phyloP scores from a whole-genome alignment of 2,329 filamentous ascomycete genomes.

The Verruconis gallopava region DNA sequence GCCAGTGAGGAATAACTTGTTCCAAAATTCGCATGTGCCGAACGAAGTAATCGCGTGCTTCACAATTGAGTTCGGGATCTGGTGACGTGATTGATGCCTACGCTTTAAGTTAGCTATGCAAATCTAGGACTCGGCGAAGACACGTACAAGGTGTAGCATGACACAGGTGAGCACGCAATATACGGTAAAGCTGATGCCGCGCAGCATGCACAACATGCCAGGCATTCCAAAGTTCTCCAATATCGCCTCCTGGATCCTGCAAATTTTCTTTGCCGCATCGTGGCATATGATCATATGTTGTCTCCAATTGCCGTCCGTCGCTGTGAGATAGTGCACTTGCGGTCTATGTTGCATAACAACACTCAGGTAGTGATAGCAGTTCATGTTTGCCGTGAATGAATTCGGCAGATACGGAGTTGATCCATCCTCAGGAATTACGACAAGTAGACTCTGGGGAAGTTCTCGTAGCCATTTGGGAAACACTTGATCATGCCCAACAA shows the following conservation, averaged over 20 bases:
- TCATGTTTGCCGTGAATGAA: conserved; percentile 78
- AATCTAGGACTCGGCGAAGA: neutral
- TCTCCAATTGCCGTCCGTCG: conserved; percentile 73
- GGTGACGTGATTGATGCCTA: conserved; percentile 88
- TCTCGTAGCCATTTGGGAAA: conserved; percentile 64
- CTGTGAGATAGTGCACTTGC: conserved; percentile 61
- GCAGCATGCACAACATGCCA: conserved; percentile 80
- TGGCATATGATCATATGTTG: conserved; percentile 80
- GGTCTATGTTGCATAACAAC: conserved; percentile 81
- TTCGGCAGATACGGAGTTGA: conserved; percentile 74
- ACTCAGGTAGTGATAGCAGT: conserved; percentile 76
- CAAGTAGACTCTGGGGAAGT: conserved; percentile 63
- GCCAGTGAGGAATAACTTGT: conserved; percentile 68
- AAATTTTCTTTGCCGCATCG: conserved; percentile 70
- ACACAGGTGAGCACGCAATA: conserved; percentile 85
- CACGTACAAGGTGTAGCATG: conserved; percentile 77
- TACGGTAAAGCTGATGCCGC: conserved; percentile 91
- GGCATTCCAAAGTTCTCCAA: conserved; percentile 62
- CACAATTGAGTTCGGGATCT: conserved; percentile 72
- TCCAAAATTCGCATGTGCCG: conserved; percentile 91
- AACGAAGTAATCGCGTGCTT: conserved; percentile 80
- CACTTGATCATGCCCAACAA: conserved; percentile 65
- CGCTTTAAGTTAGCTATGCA: conserved; percentile 12
- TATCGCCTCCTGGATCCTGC: conserved; percentile 74
- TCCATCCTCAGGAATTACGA: conserved; percentile 66